phyloP scores from a whole-genome alignment of 2,329 filamentous ascomycete genomes.

The Penicillium oxalicum region DNA sequence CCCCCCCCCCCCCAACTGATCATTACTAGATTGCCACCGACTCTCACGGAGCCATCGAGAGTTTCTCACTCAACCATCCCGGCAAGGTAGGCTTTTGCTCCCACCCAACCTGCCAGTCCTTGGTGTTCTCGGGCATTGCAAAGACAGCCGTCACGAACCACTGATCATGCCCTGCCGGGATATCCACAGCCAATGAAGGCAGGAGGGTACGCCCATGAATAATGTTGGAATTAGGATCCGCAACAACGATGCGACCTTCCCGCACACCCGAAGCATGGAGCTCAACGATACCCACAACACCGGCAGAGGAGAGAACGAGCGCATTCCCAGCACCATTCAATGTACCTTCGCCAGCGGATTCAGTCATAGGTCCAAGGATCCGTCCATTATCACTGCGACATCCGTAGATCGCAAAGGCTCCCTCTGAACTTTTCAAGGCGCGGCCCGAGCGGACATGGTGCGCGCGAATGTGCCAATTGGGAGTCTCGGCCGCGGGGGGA shows the following conservation, averaged over 20 bases:
- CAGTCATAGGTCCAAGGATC: slow-evolving; percentile 41
- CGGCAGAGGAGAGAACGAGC: slow-evolving; percentile 45
- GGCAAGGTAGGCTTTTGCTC: slow-evolving; percentile 53
- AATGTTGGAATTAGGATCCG: slow-evolving; percentile 63
- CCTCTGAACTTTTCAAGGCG: slow-evolving; percentile 65
- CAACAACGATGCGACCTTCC: slow-evolving; percentile 61
- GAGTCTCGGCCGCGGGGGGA: slow-evolving; percentile 27
- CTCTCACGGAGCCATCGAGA: neutral
- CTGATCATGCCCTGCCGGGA: slow-evolving; percentile 51
- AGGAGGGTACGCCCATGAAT: slow-evolving; percentile 66
- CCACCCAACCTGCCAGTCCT: slow-evolving; percentile 57
- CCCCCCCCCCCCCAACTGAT: no score
- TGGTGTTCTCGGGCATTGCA: slow-evolving; percentile 53
- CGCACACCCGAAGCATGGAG: slow-evolving; percentile 31
- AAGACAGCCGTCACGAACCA: slow-evolving; percentile 70
- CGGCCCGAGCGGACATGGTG: slow-evolving; percentile 42
- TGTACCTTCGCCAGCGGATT: slow-evolving; percentile 20
- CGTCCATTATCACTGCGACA: slow-evolving; percentile 55
- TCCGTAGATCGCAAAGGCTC: slow-evolving; percentile 64
- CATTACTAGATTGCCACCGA: no score
- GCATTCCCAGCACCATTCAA: slow-evolving; percentile 30
- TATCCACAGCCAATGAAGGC: slow-evolving; percentile 60
- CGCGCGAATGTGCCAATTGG: slow-evolving; percentile 38
- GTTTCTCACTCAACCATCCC: slow-evolving; percentile 48
- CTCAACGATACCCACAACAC: slow-evolving; percentile 48